Conservation (phyloP, 441 rosid species). For the Adansonia grandidieri region DNA sequence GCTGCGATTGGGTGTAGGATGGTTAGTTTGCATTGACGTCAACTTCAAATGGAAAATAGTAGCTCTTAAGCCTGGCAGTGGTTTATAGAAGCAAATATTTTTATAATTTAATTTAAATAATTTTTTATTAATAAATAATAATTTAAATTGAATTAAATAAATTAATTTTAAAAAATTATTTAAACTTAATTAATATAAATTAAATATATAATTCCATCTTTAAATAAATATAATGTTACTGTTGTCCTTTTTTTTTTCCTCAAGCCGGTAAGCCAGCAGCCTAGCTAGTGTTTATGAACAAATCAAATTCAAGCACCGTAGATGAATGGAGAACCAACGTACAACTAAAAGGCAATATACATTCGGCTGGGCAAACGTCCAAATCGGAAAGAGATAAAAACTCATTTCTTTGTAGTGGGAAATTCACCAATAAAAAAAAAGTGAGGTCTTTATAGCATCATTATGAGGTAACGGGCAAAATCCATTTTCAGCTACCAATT, state of each 20-base stretch:
- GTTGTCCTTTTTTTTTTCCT: neutral
- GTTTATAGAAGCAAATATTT: neutral
- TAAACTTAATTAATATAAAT: no score
- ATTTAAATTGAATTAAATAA: no score
- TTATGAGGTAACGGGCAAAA: neutral
- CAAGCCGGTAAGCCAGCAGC: neutral
- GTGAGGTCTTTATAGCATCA: neutral
- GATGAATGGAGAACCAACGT: neutral
- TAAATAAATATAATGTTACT: no score
- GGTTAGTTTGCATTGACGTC: neutral
- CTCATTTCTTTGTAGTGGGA: neutral
- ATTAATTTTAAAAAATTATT: no score
- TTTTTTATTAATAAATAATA: no score
- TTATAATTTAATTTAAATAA: no score
- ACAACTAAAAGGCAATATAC: neutral
- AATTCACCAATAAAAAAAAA: neutral
- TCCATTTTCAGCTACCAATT: neutral
- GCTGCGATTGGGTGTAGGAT: neutral
- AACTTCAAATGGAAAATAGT: neutral
- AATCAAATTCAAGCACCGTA: neutral
- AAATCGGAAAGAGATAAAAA: neutral
- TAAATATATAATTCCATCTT: no score
- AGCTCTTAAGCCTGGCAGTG: neutral
- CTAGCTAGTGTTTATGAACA: neutral
- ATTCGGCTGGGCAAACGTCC: constrained; percentile 3